Base-by-base conservation (phyloP, 2,329 filamentous ascomycete species). In the Acephala macrosclerotiorum region DNA sequence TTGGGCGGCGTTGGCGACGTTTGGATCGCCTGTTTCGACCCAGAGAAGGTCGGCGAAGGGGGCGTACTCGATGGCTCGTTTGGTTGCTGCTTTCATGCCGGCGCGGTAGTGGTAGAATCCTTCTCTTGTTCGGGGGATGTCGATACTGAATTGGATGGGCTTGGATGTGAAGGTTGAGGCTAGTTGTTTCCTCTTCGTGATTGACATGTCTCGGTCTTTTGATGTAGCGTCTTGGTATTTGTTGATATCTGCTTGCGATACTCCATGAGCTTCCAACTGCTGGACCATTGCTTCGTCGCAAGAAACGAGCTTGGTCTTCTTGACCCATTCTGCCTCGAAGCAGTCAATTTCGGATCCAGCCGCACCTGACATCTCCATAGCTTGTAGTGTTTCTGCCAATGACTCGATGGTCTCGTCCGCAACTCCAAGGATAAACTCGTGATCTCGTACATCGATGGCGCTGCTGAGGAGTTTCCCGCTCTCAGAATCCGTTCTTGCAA, bases 41-140 rank as follows among this genome's bases (percentile, higher is more conserved):
- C 96, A 99, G 14, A 98, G 86, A 20, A 99, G 89, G 78, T 99
- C 96, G 1, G 96, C 94, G 76, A 93, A 97, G 0, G 95, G 94
- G 0, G 90, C 94, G 74, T 97, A 98, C 58, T 91, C 93, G 67
- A 97, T 89, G 1, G 94, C 94, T 63, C 96, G 92, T 84, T 98
- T 98, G 42, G 93, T 97, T 0, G 96, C 94, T 0, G 94, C 93
- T 7, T 84, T 80, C 83, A 97, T 91, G 71, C 94, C 94, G 16
- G 92, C 91, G 58, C 87, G 86, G 85, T 93, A 97, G 79, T 97
- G 94, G 81, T 97, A 97, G 84, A 89, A 95, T 40, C 96, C 96
- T 80, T 99, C 96, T 61, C 95, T 89, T 1, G 96, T 98, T 60
- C 96, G 90, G 3, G 96, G 95, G 36, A 93, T 89, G 76, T 98